phyloP scores from a whole-genome alignment of 192 early-diverging fungal species.

The Geranomyces variabilis region DNA sequence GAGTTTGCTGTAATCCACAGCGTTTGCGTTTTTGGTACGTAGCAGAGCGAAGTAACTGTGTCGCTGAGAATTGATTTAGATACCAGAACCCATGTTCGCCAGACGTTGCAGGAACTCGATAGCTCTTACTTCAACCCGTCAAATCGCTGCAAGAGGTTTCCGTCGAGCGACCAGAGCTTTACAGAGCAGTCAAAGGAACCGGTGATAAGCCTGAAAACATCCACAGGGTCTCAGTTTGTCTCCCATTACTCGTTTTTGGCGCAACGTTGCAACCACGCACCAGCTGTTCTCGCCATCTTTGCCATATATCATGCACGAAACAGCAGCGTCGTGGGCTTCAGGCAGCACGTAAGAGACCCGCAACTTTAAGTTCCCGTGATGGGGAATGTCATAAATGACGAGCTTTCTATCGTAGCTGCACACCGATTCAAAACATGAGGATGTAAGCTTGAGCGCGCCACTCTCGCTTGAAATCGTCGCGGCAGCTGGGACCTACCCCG shows the following conservation, averaged over 20 bases:
- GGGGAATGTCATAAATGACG: conserved; percentile 62
- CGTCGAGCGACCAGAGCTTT: conserved; percentile 66
- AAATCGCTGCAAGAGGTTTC: conserved; percentile 61
- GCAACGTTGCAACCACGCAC: conserved; percentile 26
- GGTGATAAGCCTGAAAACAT: conserved; percentile 55
- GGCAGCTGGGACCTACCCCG: no score
- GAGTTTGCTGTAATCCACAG: conserved; percentile 64
- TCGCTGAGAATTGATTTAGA: conserved; percentile 39
- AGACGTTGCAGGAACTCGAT: neutral
- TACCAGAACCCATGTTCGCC: no score
- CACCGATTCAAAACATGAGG: no score
- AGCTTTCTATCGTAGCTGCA: conserved; percentile 60
- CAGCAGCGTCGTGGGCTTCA: conserved; percentile 64
- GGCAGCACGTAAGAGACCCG: conserved; percentile 42
- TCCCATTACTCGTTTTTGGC: no score
- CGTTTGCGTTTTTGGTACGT: conserved; percentile 61
- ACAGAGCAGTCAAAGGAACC: conserved; percentile 64
- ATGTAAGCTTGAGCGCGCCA: no score
- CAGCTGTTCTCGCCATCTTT: conserved; percentile 67
- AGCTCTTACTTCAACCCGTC: conserved; percentile 51
- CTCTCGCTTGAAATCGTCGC: no score
- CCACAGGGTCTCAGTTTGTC: neutral
- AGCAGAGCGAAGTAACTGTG: conserved; percentile 58
- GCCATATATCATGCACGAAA: conserved; percentile 66
- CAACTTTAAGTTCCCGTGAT: conserved; percentile 60